A percentile compares a stretch with the other conserved stretches of the same genome.
These are phyloP conservation scores for Paracoccidioides lutzii DNA, from an alignment of 2,329 filamentous ascomycete genomes.

Conservation along the genomic window DNA sequence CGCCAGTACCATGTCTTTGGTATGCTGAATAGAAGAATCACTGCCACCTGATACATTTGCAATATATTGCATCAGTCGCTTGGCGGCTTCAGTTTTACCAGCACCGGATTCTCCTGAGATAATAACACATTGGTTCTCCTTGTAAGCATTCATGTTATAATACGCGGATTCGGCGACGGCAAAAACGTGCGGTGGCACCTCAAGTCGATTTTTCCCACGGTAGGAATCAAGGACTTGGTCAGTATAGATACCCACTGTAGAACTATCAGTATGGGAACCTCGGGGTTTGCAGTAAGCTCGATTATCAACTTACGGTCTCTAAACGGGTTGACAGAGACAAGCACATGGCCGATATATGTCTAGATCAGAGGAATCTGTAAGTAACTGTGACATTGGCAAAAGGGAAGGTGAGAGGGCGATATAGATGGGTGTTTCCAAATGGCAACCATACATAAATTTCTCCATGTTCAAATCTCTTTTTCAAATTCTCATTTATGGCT, in stretches of 20 bases:
- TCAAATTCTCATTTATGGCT: conserved; percentile 97
- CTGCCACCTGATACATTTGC: conserved; percentile 83
- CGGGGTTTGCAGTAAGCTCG: not conserved
- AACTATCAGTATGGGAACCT: conserved; percentile 23
- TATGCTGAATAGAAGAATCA: conserved; percentile 81
- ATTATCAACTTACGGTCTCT: conserved; percentile 52
- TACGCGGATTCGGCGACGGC: conserved; percentile 92
- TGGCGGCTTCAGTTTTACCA: conserved; percentile 95
- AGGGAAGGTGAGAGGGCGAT: not conserved
- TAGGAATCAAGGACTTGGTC: conserved; percentile 87
- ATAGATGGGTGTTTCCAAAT: not conserved
- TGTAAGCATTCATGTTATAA: conserved; percentile 99
- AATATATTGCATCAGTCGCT: conserved; percentile 99
- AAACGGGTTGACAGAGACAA: conserved; percentile 98
- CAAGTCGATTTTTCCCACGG: conserved; percentile 89
- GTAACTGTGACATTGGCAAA: not conserved
- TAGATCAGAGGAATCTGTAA: conserved; percentile 19
- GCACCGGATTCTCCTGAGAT: conserved; percentile 97
- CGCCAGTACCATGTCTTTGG: conserved; percentile 98
- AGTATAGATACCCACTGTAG: conserved; percentile 82
- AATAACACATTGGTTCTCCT: conserved; percentile 98
- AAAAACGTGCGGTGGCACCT: conserved; percentile 89
- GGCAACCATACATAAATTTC: conserved; percentile 68
- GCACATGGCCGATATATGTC: conserved; percentile 98
- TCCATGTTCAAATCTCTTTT: conserved; percentile 92